Conservation (phyloP, 768 basidiomycete species). For the Rhizopogon roseolus region DNA sequence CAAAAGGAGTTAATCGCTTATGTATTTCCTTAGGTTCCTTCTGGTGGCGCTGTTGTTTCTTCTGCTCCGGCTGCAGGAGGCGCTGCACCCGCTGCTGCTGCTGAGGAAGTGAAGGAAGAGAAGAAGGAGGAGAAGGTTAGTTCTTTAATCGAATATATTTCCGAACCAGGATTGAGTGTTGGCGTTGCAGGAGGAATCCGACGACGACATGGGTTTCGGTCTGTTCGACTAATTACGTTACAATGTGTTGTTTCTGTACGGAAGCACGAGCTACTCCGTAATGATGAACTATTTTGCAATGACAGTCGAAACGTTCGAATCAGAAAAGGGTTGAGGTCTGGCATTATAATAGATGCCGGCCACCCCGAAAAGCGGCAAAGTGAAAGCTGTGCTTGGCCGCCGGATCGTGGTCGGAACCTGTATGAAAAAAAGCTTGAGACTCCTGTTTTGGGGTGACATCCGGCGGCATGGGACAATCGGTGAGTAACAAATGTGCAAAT, state of each 20-base stretch:
- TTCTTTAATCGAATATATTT: slow-evolving; percentile 6
- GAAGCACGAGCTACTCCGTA: background rate
- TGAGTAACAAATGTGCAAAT: slow-evolving; percentile 7
- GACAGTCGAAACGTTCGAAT: slow-evolving; percentile 4
- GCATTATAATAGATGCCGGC: background rate
- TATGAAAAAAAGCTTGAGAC: background rate
- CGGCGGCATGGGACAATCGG: slow-evolving; percentile 14
- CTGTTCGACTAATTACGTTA: slow-evolving; percentile 76
- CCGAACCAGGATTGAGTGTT: slow-evolving; percentile 1
- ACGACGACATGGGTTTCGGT: slow-evolving; percentile 99
- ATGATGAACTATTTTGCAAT: slow-evolving; percentile 3
- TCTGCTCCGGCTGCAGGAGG: slow-evolving; percentile 45
- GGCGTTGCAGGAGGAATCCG: slow-evolving; percentile 72
- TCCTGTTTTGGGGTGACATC: background rate
- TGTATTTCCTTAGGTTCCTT: slow-evolving; percentile 62
- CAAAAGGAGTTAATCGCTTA: slow-evolving; percentile 4
- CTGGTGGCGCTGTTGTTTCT: slow-evolving; percentile 75
- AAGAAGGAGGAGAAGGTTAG: slow-evolving; percentile 87
- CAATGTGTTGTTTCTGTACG: slow-evolving; percentile 2
- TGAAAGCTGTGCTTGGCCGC: slow-evolving; percentile 2
- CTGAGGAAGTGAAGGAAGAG: slow-evolving; percentile 74
- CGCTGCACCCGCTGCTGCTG: slow-evolving; percentile 47
- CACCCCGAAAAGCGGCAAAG: background rate
- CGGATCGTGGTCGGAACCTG: slow-evolving; percentile 1
- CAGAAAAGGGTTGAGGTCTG: background rate